These are phyloP conservation scores for Annulohypoxylon bovei DNA, from an alignment of 495 filamentous ascomycete species.

Conservation along the genomic window DNA sequence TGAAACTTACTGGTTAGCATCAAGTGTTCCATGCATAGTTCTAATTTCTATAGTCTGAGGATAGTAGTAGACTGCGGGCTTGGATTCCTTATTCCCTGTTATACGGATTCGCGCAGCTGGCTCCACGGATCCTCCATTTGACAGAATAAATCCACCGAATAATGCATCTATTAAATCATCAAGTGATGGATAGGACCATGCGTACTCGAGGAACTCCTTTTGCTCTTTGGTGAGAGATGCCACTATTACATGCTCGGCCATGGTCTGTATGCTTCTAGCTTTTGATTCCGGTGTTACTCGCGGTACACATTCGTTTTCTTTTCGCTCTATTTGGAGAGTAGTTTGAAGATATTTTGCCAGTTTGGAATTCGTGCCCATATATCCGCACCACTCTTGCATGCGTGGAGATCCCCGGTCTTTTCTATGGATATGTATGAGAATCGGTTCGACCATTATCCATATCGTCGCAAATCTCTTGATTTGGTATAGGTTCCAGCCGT, in stretches of 20 bases:
- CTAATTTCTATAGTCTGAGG: constrained; percentile 34
- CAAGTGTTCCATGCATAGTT: constrained; percentile 44
- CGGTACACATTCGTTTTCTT: not conserved
- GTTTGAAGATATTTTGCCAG: constrained; percentile 1
- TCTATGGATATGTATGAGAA: constrained; percentile 28
- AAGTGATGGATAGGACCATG: constrained; percentile 27
- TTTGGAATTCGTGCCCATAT: not conserved
- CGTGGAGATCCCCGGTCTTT: constrained; percentile 16
- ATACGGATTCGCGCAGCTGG: constrained; percentile 3
- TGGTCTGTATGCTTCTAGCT: not conserved
- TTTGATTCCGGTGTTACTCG: not conserved
- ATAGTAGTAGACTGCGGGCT: not conserved
- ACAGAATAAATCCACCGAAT: not conserved
- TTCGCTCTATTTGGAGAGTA: not conserved
- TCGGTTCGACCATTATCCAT: constrained; percentile 26
- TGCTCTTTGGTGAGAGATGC: too few relatives aligned
- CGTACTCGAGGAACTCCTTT: not conserved
- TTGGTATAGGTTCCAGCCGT: constrained; percentile 35
- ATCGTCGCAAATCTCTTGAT: constrained; percentile 36
- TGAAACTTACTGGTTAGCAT: constrained; percentile 34
- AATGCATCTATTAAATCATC: not conserved
- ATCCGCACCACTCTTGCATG: not conserved
- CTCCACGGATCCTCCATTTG: too few relatives aligned
- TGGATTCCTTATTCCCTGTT: not conserved
- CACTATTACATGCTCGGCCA: not conserved